A percentile compares a stretch with the other conserved stretches of the same genome.
Conservation (phyloP, 2,329 filamentous ascomycete species). For the Fusarium mangiferae region DNA sequence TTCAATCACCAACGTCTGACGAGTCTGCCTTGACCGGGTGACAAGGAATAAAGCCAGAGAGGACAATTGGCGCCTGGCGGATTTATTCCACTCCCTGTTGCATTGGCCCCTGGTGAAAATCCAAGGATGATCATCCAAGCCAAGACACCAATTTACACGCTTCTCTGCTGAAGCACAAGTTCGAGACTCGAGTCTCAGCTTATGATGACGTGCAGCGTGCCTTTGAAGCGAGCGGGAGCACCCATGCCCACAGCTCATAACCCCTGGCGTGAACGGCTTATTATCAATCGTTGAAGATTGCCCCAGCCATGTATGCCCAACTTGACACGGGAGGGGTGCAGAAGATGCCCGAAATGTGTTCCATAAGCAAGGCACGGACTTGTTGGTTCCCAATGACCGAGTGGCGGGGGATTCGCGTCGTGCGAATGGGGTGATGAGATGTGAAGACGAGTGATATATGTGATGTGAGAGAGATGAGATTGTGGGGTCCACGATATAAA, state of each 20-base stretch:
- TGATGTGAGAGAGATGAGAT: conserved; percentile 30
- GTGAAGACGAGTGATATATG: conserved; percentile 18
- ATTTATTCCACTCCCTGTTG: conserved; percentile 7
- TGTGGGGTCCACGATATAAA: conserved; percentile 28
- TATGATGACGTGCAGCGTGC: conserved; percentile 42
- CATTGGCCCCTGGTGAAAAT: conserved; percentile 4
- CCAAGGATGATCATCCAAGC: conserved; percentile 1
- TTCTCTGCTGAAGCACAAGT: background rate
- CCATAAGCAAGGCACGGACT: conserved; percentile 2
- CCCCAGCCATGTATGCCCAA: background rate
- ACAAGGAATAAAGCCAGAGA: background rate
- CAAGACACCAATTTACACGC: conserved; percentile 9
- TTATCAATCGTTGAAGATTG: background rate
- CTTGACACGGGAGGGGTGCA: conserved; percentile 18
- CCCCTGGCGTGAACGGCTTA: conserved; percentile 26
- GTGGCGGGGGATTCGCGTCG: conserved; percentile 3
- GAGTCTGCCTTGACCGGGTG: conserved; percentile 20
- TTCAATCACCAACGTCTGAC: conserved; percentile 31
- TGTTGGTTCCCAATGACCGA: background rate
- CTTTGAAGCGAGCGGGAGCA: conserved; percentile 32
- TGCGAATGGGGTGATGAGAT: conserved; percentile 23
- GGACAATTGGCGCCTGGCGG: conserved; percentile 1
- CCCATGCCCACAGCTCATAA: conserved; percentile 29
- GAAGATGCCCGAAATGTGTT: conserved; percentile 6
- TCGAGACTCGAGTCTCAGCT: conserved; percentile 40